Conservation (phyloP, 805 yeast species). For the Komagataella phaffii region DNA sequence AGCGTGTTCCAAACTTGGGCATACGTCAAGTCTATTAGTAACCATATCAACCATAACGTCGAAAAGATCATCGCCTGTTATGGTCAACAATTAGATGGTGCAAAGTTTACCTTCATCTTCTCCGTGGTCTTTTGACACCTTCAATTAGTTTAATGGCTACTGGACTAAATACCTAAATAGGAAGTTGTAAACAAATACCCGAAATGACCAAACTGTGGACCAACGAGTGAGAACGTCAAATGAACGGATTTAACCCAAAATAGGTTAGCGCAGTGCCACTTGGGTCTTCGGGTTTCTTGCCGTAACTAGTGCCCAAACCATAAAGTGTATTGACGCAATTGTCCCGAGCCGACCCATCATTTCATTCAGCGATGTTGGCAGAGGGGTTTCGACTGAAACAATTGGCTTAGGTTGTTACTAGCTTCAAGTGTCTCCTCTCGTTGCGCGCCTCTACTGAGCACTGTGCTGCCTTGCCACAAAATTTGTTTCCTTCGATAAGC, state of each 20-base stretch:
- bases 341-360: background rate
- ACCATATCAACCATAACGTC: background rate
- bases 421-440: background rate
- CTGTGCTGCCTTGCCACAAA: background rate
- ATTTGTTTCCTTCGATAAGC: background rate
- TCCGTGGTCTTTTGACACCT: background rate
- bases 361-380: background rate
- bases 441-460: background rate
- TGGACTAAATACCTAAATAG: background rate
- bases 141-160: background rate
- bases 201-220: background rate
- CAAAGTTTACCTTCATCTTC: background rate
- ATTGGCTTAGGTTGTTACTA: background rate
- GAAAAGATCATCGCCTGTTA: background rate
- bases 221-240: background rate
- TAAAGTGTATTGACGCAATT: background rate
- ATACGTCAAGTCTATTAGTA: background rate
- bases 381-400: background rate
- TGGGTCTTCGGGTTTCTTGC: background rate
- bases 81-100: background rate
- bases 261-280: background rate
- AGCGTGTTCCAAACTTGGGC: slow-evolving; percentile 10
- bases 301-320: too few relatives aligned
- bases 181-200: background rate
- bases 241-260: background rate